These are phyloP conservation scores for Backusella liffmaniae DNA, from an alignment of 192 early-diverging fungal species.

Conservation along the genomic window DNA sequence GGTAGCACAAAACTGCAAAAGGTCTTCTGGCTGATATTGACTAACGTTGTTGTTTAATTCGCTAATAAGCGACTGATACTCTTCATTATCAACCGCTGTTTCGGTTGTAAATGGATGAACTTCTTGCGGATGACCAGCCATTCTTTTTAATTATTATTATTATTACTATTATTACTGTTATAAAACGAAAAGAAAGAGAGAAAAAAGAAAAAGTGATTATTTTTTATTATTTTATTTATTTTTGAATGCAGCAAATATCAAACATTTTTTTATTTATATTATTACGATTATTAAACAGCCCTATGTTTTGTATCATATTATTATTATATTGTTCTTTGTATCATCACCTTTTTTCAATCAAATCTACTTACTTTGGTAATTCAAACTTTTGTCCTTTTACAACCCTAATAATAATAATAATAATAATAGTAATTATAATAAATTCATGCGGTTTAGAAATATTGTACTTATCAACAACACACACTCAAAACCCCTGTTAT, in stretches of 20 bases:
- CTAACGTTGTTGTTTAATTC: slow-evolving; percentile 83
- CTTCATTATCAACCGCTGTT: slow-evolving; percentile 6
- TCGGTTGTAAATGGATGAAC: not conserved
- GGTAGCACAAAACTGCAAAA: slow-evolving; percentile 88
- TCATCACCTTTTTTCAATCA: not conserved
- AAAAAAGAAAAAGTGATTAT: not conserved
- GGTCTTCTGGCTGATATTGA: slow-evolving; percentile 78
- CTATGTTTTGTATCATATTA: not conserved
- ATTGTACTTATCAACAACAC: not conserved
- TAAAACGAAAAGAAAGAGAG: not conserved
- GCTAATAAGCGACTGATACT: slow-evolving; percentile 66
- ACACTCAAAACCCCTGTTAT: not conserved
- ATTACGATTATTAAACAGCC: not conserved
- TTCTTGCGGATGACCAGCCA: not conserved
- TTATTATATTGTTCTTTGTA: not conserved
- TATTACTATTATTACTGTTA: not conserved
- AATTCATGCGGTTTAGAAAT: not conserved
- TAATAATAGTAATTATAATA: not conserved
- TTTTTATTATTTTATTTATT: not conserved
- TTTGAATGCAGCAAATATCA: not conserved
- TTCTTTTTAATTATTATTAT: not conserved
- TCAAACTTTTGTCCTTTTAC: slow-evolving; percentile 70
- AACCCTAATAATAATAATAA: slow-evolving; percentile 50
- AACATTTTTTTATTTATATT: not conserved
- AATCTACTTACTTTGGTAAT: slow-evolving; percentile 51